A percentile compares a stretch with the other conserved stretches of the same genome.
Evolutionary conservation across 2,329 filamentous ascomycete genomes (phyloP).

Genomic region (Periglandula ipomoeae): DNA sequence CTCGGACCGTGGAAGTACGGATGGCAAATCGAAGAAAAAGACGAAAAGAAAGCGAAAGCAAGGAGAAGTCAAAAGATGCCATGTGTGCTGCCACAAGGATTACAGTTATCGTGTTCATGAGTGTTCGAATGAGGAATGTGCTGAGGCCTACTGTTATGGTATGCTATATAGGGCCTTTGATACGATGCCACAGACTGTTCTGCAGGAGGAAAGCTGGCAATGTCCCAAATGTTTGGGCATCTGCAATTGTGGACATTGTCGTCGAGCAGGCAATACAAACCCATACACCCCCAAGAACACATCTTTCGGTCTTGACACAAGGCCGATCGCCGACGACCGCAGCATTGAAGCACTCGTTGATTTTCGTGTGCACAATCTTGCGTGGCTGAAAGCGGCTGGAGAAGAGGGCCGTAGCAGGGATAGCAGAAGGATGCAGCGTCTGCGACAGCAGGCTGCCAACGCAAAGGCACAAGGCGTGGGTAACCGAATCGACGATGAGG

Average conservation of each 20-base stretch:
- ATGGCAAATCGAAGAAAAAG: slow-evolving; percentile 51
- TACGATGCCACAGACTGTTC: slow-evolving; percentile 70
- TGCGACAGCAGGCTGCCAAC: slow-evolving; percentile 47
- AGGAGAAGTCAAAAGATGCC: slow-evolving; percentile 55
- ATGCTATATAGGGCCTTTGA: slow-evolving; percentile 87
- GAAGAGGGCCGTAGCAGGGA: slow-evolving; percentile 49
- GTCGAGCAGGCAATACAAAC: slow-evolving; percentile 52
- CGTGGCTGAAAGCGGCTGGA: slow-evolving; percentile 60
- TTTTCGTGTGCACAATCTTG: slow-evolving; percentile 79
- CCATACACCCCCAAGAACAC: slow-evolving; percentile 85
- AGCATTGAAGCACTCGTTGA: slow-evolving; percentile 88
- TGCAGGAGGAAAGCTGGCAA: slow-evolving; percentile 75
- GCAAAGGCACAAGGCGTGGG: slow-evolving; percentile 43
- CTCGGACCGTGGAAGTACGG: slow-evolving; percentile 52
- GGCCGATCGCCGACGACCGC: slow-evolving; percentile 78
- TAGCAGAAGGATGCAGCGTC: slow-evolving; percentile 46
- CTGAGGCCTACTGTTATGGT: slow-evolving; percentile 82
- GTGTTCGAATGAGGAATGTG: slow-evolving; percentile 63
- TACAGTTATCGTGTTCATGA: slow-evolving; percentile 76
- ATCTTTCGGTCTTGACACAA: slow-evolving; percentile 83
- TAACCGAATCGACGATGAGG: slow-evolving; percentile 17
- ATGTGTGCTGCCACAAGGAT: slow-evolving; percentile 75
- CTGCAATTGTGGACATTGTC: slow-evolving; percentile 79
- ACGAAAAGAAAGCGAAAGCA: slow-evolving; percentile 44
- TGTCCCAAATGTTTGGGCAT: slow-evolving; percentile 81